phyloP scores from a whole-genome alignment of 1,284 basidiomycete species.

The Testicularia cyperi region DNA sequence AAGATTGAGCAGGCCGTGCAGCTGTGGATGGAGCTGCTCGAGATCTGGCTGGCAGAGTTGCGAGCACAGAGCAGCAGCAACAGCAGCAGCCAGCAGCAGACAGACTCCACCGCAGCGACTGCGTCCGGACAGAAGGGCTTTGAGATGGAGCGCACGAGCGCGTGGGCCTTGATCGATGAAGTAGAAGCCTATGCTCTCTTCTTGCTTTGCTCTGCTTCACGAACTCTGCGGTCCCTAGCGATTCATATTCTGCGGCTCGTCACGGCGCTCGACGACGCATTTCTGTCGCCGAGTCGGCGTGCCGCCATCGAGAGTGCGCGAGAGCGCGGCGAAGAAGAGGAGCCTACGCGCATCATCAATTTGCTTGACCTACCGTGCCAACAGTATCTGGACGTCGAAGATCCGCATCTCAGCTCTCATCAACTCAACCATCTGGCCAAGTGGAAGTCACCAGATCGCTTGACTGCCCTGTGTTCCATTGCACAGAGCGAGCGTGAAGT shows the following conservation, averaged over 20 bases:
- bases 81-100: constrained; percentile 19
- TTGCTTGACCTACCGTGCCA: constrained; percentile 45
- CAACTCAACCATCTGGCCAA: constrained; percentile 39
- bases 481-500: constrained; percentile 62
- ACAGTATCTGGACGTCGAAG: constrained; percentile 37
- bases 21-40: constrained; percentile 76
- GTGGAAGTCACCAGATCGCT: constrained; percentile 34
- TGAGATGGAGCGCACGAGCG: constrained; percentile 53
- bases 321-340: constrained; percentile 38
- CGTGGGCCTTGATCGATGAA: constrained; percentile 60
- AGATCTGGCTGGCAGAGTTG: constrained; percentile 68
- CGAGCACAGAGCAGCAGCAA: constrained; percentile 49
- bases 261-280: constrained; percentile 54
- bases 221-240: constrained; percentile 64
- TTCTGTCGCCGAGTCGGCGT: constrained; percentile 25
- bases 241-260: constrained; percentile 45
- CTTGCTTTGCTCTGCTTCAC: constrained; percentile 70
- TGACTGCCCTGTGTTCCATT: constrained; percentile 45
- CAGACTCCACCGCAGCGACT: no score
- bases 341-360: constrained; percentile 46
- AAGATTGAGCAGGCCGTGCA: constrained; percentile 67
- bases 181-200: constrained; percentile 77
- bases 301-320: constrained; percentile 53
- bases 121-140: constrained; percentile 30
- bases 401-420: constrained; percentile 33